phyloP scores from a whole-genome alignment of 208 protist species.

The Jaenimonas drosophilae region DNA sequence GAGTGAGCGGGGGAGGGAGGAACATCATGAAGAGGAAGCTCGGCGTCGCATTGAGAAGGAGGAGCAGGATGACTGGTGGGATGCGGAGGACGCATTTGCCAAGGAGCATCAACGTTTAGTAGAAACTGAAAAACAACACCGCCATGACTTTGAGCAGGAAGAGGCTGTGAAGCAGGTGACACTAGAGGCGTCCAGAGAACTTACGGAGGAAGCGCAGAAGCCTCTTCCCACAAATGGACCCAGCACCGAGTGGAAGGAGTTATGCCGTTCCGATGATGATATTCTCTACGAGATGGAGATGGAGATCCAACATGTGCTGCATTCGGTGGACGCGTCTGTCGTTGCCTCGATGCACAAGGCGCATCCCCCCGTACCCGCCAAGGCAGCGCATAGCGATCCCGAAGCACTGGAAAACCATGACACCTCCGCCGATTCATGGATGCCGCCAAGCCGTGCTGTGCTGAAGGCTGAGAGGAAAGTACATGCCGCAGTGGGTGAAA shows the following conservation, averaged over 20 bases:
- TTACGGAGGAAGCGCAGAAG: slow-evolving; percentile 10
- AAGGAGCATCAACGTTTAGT: slow-evolving; percentile 9
- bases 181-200: slow-evolving; percentile 15
- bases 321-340: slow-evolving; percentile 11
- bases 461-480: slow-evolving; percentile 22
- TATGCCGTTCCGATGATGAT: slow-evolving; percentile 52
- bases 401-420: background rate
- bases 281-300: slow-evolving; percentile 69
- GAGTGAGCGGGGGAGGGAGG: slow-evolving; percentile 15
- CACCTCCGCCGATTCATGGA: background rate
- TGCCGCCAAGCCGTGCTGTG: slow-evolving; percentile 2
- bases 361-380: background rate
- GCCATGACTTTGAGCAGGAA: slow-evolving; percentile 35
- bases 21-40: slow-evolving; percentile 15
- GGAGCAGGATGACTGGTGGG: slow-evolving; percentile 26
- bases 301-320: slow-evolving; percentile 51
- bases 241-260: slow-evolving; percentile 7
- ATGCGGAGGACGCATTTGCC: slow-evolving; percentile 18
- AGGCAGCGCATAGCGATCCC: background rate
- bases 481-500: slow-evolving; percentile 18
- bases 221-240: background rate
- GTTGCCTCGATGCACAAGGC: background rate
- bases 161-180: slow-evolving; percentile 15
- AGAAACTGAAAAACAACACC: slow-evolving; percentile 13
- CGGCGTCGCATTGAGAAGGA: slow-evolving; percentile 14